These are phyloP conservation scores for Mangifera indica DNA, from an alignment of 345 rosid species.

Conservation along the genomic window DNA sequence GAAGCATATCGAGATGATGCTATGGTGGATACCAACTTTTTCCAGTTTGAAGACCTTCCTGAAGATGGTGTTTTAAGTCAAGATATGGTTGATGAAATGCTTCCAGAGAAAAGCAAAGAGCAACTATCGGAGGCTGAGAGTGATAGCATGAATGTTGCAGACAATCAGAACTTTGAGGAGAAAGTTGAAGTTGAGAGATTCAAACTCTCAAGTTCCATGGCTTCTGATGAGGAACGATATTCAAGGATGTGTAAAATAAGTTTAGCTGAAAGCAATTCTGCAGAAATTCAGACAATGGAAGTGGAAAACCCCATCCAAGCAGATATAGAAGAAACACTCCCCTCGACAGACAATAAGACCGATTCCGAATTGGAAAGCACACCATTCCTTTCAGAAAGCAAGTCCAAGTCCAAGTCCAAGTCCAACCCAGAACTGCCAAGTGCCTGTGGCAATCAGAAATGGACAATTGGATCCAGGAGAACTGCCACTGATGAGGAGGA, in stretches of 20 bases:
- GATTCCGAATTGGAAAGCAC: constrained; percentile 12
- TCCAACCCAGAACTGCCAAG: constrained; percentile 32
- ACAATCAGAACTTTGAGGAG: constrained; percentile 16
- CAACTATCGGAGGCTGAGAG: constrained; percentile 4
- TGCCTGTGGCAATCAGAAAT: constrained; percentile 26
- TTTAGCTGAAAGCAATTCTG: constrained; percentile 26
- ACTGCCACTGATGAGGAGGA: constrained; percentile 31
- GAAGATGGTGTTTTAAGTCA: constrained; percentile 10
- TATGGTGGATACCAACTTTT: constrained; percentile 1
- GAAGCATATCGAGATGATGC: constrained; percentile 12
- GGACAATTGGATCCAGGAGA: constrained; percentile 44
- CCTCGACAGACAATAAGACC: constrained; percentile 8
- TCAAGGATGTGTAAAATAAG: constrained; percentile 3
- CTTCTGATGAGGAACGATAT: constrained; percentile 26
- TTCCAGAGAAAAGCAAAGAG: constrained; percentile 3
- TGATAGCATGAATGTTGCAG: constrained; percentile 6
- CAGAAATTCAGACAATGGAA: constrained; percentile 32
- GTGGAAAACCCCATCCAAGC: constrained; percentile 19
- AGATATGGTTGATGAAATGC: constrained; percentile 17
- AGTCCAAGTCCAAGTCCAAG: constrained; percentile 26
- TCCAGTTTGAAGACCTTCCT: not conserved
- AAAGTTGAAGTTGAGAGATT: constrained; percentile 20
- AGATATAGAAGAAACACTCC: constrained; percentile 23
- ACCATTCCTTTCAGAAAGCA: constrained; percentile 22
- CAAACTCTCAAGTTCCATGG: constrained; percentile 13